These are phyloP conservation scores for Trichoderma koningii DNA, from an alignment of 2,329 filamentous ascomycete genomes.

Conservation along the genomic window DNA sequence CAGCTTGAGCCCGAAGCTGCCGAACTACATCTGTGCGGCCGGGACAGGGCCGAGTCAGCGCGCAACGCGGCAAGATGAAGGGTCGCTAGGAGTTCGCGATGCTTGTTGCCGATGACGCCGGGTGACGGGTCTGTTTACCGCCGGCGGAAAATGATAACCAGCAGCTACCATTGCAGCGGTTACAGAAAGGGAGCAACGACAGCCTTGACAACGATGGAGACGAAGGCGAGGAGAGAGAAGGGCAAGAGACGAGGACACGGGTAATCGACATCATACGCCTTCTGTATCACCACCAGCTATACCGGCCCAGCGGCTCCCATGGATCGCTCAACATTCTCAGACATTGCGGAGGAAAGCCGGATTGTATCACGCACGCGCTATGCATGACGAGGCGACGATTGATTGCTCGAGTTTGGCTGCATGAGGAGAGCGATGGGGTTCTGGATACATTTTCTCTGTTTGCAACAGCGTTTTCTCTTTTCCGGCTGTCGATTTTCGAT, in stretches of 20 bases:
- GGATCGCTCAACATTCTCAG: too few relatives aligned
- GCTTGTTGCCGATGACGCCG: too few relatives aligned
- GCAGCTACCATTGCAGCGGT: not conserved
- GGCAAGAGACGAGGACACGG: too few relatives aligned
- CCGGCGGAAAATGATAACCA: too few relatives aligned
- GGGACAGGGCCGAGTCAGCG: not conserved
- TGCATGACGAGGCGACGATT: not conserved
- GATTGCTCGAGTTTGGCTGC: not conserved
- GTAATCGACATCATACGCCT: too few relatives aligned
- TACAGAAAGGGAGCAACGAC: not conserved
- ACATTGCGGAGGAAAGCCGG: not conserved
- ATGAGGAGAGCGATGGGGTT: not conserved
- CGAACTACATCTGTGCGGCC: not conserved
- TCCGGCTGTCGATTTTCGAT: too few relatives aligned
- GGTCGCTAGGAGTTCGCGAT: too few relatives aligned
- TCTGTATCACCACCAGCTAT: not conserved
- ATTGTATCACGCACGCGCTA: not conserved
- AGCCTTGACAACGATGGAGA: too few relatives aligned
- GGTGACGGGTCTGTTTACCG: not conserved
- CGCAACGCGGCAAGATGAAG: not conserved
- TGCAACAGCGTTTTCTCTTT: too few relatives aligned
- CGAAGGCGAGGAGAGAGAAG: too few relatives aligned
- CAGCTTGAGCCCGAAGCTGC: too few relatives aligned
- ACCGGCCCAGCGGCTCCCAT: not conserved
- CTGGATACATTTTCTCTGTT: not conserved